phyloP scores from a whole-genome alignment of 2,329 filamentous ascomycete genomes.

The Nigrospora osmanthi region DNA sequence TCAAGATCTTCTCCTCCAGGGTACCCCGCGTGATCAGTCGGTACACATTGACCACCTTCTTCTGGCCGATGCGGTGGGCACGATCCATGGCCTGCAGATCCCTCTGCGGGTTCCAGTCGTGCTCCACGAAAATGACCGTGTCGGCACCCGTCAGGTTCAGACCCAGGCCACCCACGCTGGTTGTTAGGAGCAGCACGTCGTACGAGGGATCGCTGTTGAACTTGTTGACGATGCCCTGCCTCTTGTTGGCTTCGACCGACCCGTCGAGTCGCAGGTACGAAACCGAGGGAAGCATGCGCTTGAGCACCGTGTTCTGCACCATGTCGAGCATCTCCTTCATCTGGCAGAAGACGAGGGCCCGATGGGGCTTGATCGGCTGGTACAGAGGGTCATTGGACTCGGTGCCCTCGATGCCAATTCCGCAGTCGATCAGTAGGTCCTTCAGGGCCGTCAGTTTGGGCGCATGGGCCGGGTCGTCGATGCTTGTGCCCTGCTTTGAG shows the following conservation, averaged over 20 bases:
- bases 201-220: slow-evolving; percentile 98
- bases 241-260: slow-evolving; percentile 82
- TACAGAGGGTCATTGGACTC: slow-evolving; percentile 52
- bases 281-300: slow-evolving; percentile 83
- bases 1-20: slow-evolving; percentile 96
- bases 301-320: slow-evolving; percentile 89
- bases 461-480: slow-evolving; percentile 81
- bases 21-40: slow-evolving; percentile 93
- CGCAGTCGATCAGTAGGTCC: slow-evolving; percentile 95
- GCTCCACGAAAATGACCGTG: slow-evolving; percentile 98
- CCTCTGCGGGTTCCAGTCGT: slow-evolving; percentile 99
- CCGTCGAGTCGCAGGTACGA: slow-evolving; percentile 94
- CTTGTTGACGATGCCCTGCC: slow-evolving; percentile 96
- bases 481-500: slow-evolving; percentile 66
- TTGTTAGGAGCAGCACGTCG: slow-evolving; percentile 88
- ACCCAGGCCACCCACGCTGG: slow-evolving; percentile 87
- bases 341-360: slow-evolving; percentile 94
- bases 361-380: slow-evolving; percentile 88
- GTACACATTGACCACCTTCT: slow-evolving; percentile 99
- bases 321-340: slow-evolving; percentile 99
- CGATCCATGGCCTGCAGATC: slow-evolving; percentile 99
- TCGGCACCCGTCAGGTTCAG: slow-evolving; percentile 95
- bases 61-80: slow-evolving; percentile 95
- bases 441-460: slow-evolving; percentile 87
- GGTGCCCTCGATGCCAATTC: slow-evolving; percentile 74